Percentiles rank a stretch among this genome's conserved stretches.
Evolutionary conservation across 129 eudicot genomes (phyloP).

Genomic region (Flaveria trinervia): DNA sequence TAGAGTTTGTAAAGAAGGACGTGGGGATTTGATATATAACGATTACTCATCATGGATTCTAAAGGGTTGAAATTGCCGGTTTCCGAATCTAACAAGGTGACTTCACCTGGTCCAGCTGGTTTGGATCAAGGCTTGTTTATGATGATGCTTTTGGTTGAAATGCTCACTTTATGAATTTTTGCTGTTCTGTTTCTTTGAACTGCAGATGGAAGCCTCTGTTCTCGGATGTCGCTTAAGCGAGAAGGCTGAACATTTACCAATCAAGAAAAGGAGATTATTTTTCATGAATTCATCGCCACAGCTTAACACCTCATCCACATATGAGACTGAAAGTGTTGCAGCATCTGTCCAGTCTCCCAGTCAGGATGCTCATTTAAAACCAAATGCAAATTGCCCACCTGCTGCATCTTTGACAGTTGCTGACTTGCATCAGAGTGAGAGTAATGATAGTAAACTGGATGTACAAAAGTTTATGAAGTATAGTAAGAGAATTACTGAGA

Average conservation of each 20-base stretch:
- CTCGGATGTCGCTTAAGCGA: slow-evolving; percentile 28
- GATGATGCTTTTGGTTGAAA: slow-evolving; percentile 3
- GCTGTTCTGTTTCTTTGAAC: slow-evolving; percentile 3
- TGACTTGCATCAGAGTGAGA: slow-evolving; percentile 1
- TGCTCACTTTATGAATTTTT: background rate
- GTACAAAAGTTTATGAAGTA: slow-evolving; percentile 10
- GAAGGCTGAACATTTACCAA: slow-evolving; percentile 40
- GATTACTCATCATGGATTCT: slow-evolving; percentile 14
- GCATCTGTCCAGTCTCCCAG: slow-evolving; percentile 11
- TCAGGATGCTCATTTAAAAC: slow-evolving; percentile 1
- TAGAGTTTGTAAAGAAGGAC: slow-evolving; percentile 24
- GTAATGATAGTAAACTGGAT: slow-evolving; percentile 23
- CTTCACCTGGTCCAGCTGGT: slow-evolving; percentile 7
- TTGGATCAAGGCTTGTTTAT: slow-evolving; percentile 9
- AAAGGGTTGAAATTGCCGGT: slow-evolving; percentile 14
- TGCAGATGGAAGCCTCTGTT: slow-evolving; percentile 34
- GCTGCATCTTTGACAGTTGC: slow-evolving; percentile 7
- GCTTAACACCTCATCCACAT: background rate
- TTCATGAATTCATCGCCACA: slow-evolving; percentile 36
- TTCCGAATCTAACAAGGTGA: slow-evolving; percentile 39
- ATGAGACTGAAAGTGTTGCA: slow-evolving; percentile 14
- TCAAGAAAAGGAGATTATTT: slow-evolving; percentile 45
- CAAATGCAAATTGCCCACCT: slow-evolving; percentile 20
- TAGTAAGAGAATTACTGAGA: slow-evolving; percentile 8
- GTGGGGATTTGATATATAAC: slow-evolving; percentile 2